Percentiles rank a stretch among this genome's conserved stretches.
Conservation (phyloP, 2,329 filamentous ascomycete species). For the Diaporthe citri region DNA sequence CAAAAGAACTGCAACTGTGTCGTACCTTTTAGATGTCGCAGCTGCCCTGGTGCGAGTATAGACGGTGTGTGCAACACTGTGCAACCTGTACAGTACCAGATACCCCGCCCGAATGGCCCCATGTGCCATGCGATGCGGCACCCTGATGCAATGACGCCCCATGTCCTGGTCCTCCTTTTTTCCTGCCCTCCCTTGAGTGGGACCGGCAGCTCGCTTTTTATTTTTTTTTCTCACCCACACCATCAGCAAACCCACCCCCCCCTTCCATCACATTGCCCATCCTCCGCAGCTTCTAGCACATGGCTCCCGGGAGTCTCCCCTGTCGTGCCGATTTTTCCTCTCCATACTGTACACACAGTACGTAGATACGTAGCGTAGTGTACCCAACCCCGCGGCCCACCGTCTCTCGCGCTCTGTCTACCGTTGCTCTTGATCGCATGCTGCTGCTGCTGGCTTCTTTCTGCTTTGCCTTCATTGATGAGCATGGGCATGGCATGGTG, state of each 20-base stretch:
- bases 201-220: constrained; percentile 30
- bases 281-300: constrained; percentile 41
- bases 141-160: constrained; percentile 25
- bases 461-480: constrained; percentile 23
- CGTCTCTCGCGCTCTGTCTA: not conserved
- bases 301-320: constrained; percentile 40
- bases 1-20: not conserved
- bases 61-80: constrained; percentile 6
- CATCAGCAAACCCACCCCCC: constrained; percentile 32
- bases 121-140: constrained; percentile 36
- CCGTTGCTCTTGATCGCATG: constrained; percentile 1
- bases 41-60: constrained; percentile 9
- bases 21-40: constrained; percentile 14
- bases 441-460: not conserved
- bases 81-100: not conserved
- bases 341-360: constrained; percentile 20
- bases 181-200: constrained; percentile 15
- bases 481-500: constrained; percentile 25
- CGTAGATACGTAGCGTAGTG: not conserved
- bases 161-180: constrained; percentile 25
- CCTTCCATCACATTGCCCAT: constrained; percentile 24
- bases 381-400: constrained; percentile 20
- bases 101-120: constrained; percentile 26
- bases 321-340: constrained; percentile 40
- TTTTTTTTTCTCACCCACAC: constrained; percentile 25